Base-by-base conservation (phyloP, 1,284 basidiomycete genomes). In the Stygiomarasmius scandens region DNA sequence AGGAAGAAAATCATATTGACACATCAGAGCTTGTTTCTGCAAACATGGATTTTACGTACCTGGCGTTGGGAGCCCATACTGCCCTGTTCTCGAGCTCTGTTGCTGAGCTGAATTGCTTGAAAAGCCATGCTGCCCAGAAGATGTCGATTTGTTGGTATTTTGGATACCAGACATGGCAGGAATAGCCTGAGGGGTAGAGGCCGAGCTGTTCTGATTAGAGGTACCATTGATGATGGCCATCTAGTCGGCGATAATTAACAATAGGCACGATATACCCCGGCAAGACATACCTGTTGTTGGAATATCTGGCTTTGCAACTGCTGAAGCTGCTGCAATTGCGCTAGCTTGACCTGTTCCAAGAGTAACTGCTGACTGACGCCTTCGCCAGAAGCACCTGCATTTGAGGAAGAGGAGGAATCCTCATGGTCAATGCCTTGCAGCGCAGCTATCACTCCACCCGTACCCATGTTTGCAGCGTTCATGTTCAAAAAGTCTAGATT, bases 301-400 rank as follows among this genome's bases (percentile, higher is more conserved):
- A 93, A 88, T 58, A 93, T 90, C 76, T 92, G 88, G 56, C 84
- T 85, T 67, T 92, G 90, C 1, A 92, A 75, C 66, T 90, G 86
- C 65, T 90, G 89, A 2, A 92, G 74, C 67, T 90, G 87, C 57
- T 91, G 89, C 2, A 92, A 73, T 68, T 90, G 88, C 1, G 81
- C 80, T 48, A 91, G 76, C 68, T 87, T 87, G 71, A 89, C 81
- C 68, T 90, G 88, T 63, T 90, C 80, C 53, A 84, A 67, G 10
- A 82, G 58, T 25, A 64, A 58, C 43, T 64, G 62, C 25, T 61
- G 56, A 49, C 49, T 58, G 29, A 57, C 23, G 34, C 55, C 55
- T 52, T 57, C 49, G 16, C 55, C 55, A 43, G 51, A 45, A 34
- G 49, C 29, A 47, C 11, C 44, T 56, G 38, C 55, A 46, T 9